phyloP scores from a whole-genome alignment of 2,329 filamentous ascomycete genomes.

The Bipolaris bicolor region DNA sequence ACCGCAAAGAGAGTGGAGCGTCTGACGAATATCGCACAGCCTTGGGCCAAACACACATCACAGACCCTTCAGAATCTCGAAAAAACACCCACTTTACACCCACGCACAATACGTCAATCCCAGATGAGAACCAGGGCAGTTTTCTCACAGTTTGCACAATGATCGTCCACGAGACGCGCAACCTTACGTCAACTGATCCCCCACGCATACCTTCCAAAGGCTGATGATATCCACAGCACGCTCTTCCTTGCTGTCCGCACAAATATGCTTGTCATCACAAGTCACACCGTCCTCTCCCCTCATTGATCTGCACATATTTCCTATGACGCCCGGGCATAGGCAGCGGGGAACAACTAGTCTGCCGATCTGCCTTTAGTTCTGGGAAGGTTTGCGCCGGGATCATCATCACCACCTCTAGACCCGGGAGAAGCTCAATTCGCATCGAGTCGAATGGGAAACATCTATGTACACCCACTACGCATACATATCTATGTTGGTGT shows the following conservation, averaged over 20 bases:
- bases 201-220: background rate
- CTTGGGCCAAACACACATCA: background rate
- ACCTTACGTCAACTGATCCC: background rate
- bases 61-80: background rate
- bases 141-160: background rate
- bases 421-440: background rate
- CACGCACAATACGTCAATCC: constrained; percentile 1
- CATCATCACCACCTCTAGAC: constrained; percentile 4
- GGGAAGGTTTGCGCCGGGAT: constrained; percentile 8
- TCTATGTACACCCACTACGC: background rate
- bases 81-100: background rate
- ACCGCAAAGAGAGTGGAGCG: constrained; percentile 11
- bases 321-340: constrained; percentile 1
- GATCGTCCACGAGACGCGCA: constrained; percentile 1
- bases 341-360: constrained; percentile 6
- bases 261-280: background rate
- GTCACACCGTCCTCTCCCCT: constrained; percentile 2
- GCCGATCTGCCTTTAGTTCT: constrained; percentile 13
- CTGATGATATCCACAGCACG: background rate
- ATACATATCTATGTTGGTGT: no score
- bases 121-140: background rate
- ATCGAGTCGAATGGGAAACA: background rate
- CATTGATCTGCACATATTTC: constrained; percentile 5
- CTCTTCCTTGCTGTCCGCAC: constrained; percentile 1
- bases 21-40: constrained; percentile 11